Conservation (phyloP, 768 basidiomycete genomes). For the Mycena chlorophos region DNA sequence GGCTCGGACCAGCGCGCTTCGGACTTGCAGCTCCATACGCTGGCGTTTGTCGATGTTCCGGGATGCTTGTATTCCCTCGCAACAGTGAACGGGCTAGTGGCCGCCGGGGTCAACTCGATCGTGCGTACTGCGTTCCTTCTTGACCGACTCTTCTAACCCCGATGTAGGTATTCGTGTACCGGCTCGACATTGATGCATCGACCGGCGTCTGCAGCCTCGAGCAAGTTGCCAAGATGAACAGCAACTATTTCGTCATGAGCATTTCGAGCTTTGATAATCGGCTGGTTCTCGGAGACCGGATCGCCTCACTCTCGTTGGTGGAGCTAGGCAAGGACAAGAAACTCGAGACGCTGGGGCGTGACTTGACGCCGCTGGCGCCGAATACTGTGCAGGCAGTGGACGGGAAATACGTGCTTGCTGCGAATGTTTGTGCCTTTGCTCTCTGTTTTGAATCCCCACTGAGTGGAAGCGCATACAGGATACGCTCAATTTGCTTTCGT, state of each 20-base stretch:
- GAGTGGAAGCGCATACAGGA: constrained; percentile 46
- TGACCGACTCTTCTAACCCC: constrained; percentile 5
- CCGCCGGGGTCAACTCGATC: constrained; percentile 74
- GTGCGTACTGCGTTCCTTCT: constrained; percentile 46
- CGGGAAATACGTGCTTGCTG: constrained; percentile 60
- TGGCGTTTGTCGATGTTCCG: constrained; percentile 45
- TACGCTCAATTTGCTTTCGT: constrained; percentile 67
- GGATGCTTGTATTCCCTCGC: constrained; percentile 75
- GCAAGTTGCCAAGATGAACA: constrained; percentile 65
- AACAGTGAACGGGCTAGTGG: constrained; percentile 49
- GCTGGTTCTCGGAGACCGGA: constrained; percentile 75
- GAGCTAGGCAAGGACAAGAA: constrained; percentile 42
- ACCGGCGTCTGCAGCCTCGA: constrained; percentile 39
- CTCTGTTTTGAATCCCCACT: not conserved
- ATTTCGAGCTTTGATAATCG: constrained; percentile 55
- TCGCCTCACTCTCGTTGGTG: constrained; percentile 76
- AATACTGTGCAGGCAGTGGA: constrained; percentile 60
- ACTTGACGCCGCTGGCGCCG: constrained; percentile 78
- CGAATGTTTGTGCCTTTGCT: constrained; percentile 59
- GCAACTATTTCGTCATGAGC: constrained; percentile 77
- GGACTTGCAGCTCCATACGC: constrained; percentile 35
- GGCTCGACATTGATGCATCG: constrained; percentile 38
- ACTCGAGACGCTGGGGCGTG: constrained; percentile 60
- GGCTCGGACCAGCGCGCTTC: constrained; percentile 26
- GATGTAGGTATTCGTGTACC: constrained; percentile 49